Percentiles rank a stretch among this genome's conserved stretches.
phyloP scores from a whole-genome alignment of 1,139 yeast genomes.

The Blastobotrys capitulatus region DNA sequence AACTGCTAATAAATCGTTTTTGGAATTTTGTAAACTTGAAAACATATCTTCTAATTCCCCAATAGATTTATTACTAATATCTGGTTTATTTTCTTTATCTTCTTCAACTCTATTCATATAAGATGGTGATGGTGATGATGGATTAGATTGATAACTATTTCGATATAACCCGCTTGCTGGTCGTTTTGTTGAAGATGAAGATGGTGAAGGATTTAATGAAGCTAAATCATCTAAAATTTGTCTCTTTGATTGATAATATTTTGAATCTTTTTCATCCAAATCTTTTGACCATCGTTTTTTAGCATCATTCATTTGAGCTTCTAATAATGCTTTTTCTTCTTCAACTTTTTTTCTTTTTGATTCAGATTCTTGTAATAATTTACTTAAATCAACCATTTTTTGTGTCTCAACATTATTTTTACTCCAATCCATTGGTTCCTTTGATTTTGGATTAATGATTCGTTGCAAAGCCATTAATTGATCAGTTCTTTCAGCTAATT shows the following conservation, averaged over 20 bases:
- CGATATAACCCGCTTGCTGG: slow-evolving; percentile 15
- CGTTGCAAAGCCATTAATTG: slow-evolving; percentile 28
- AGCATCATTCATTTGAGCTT: slow-evolving; percentile 29
- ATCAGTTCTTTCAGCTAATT: slow-evolving; percentile 24
- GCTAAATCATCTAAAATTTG: slow-evolving; percentile 26
- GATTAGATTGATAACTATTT: background rate
- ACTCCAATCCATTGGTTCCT: slow-evolving; percentile 20
- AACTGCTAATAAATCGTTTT: slow-evolving; percentile 46
- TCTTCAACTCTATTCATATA: background rate
- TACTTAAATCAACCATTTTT: slow-evolving; percentile 28
- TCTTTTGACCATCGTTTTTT: slow-evolving; percentile 27
- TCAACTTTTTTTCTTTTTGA: slow-evolving; percentile 27
- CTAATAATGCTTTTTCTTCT: slow-evolving; percentile 26
- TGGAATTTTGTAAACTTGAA: slow-evolving; percentile 23
- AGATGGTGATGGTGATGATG: background rate
- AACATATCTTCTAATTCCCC: slow-evolving; percentile 25
- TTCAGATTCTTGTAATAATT: slow-evolving; percentile 27
- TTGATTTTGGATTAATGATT: slow-evolving; percentile 22
- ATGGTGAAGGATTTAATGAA: slow-evolving; percentile 15
- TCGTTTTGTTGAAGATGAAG: slow-evolving; percentile 19
- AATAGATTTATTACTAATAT: slow-evolving; percentile 20
- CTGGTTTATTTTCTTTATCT: slow-evolving; percentile 19
- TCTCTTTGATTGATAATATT: slow-evolving; percentile 24
- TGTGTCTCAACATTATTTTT: slow-evolving; percentile 18
- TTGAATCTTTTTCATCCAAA: slow-evolving; percentile 25